phyloP scores from a whole-genome alignment of 2,329 filamentous ascomycete genomes.

The Penicillium sp. region DNA sequence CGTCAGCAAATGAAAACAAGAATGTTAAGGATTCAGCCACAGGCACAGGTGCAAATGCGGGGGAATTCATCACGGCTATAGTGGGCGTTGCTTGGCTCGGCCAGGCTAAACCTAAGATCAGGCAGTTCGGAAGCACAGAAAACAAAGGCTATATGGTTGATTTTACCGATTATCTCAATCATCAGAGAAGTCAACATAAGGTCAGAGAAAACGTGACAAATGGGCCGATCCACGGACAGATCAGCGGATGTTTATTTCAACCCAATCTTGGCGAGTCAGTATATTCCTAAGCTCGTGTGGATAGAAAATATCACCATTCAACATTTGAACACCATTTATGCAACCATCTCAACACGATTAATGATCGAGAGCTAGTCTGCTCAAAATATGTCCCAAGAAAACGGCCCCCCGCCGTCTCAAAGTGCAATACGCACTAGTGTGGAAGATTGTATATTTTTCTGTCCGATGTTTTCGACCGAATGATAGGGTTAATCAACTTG shows the following conservation, averaged over 20 bases:
- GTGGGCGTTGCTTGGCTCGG: not conserved
- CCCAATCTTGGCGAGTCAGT: not conserved
- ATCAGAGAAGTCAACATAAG: not conserved
- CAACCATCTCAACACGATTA: not conserved
- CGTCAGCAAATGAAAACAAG: not conserved
- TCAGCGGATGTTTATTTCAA: not conserved
- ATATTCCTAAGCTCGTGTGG: not conserved
- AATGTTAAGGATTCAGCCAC: not conserved
- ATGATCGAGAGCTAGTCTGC: not conserved
- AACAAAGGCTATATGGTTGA: not conserved
- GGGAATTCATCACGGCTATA: conserved; percentile 2
- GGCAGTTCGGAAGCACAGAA: not conserved
- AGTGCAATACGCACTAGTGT: not conserved
- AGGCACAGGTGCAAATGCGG: not conserved
- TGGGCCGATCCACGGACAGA: not conserved
- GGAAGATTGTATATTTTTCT: not conserved
- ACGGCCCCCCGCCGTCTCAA: not conserved
- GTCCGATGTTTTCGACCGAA: no score
- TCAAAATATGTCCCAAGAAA: not conserved
- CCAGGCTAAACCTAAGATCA: conserved; percentile 2
- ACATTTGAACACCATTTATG: not conserved
- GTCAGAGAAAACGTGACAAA: not conserved
- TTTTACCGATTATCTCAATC: not conserved
- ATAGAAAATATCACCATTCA: not conserved
- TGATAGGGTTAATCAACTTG: not conserved